A percentile compares a stretch with the other conserved stretches of the same genome.
phyloP scores from a whole-genome alignment of 1,284 basidiomycete species.

The Trametes versicolor region DNA sequence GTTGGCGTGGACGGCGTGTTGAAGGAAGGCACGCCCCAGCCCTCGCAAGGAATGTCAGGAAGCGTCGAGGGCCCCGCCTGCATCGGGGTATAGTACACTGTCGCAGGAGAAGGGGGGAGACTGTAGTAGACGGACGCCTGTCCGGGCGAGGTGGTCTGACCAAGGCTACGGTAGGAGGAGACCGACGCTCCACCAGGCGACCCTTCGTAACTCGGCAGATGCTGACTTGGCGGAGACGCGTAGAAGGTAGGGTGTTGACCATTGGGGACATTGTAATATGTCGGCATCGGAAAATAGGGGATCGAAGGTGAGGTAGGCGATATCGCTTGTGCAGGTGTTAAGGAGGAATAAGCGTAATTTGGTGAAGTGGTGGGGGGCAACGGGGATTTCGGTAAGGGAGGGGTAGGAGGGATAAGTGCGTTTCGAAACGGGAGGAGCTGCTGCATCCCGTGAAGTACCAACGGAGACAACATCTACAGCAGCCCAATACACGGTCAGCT shows the following conservation, averaged over 20 bases:
- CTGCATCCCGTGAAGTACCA: conserved; percentile 20
- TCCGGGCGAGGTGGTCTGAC: conserved; percentile 14
- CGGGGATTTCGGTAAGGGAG: conserved; percentile 6
- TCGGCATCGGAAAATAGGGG: conserved; percentile 10
- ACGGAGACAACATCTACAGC: conserved; percentile 20
- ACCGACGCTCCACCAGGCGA: neutral
- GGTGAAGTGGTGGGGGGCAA: conserved; percentile 10
- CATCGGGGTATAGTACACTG: conserved; percentile 5
- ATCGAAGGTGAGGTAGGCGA: conserved; percentile 9
- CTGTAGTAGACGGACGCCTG: conserved; percentile 11
- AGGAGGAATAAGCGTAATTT: conserved; percentile 13
- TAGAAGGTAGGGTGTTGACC: conserved; percentile 1
- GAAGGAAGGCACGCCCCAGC: neutral
- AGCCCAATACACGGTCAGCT: neutral
- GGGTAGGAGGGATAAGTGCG: conserved; percentile 9
- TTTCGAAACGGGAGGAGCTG: conserved; percentile 12
- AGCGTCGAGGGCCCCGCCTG: conserved; percentile 1
- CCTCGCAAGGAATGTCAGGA: neutral
- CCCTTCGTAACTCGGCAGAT: neutral
- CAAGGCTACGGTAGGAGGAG: conserved; percentile 11
- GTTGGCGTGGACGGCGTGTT: neutral
- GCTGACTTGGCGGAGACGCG: neutral
- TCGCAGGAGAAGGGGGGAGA: conserved; percentile 7
- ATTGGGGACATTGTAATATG: conserved; percentile 13
- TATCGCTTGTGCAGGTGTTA: neutral